Evolutionary conservation across 345 rosid species (phyloP), one percentile per base, ranked within the genome.

Genomic region (Barbarea vulgaris): DNA sequence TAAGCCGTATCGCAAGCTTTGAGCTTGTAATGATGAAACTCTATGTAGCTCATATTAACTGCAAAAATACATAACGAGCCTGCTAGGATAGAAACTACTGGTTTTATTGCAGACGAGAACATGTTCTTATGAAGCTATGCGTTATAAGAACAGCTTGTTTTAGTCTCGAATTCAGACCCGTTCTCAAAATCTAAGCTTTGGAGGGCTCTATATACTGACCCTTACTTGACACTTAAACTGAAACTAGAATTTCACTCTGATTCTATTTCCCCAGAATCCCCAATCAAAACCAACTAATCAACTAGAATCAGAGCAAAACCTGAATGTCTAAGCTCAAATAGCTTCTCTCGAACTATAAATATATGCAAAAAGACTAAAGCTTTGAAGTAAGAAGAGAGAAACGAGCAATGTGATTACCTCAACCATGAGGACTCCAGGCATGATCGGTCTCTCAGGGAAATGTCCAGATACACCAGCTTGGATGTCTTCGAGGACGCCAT

Each of bases 371-470:
- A 34, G 37, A 22, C 7, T 25, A 13, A 72, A 61, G 2, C 15
- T 61, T 73, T n/a, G 17, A 36, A 28, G 55, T 19, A 24, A 33
- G 37, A 55, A 46, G 50, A 22, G 48, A 50, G 4, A 54, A 42
- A 18, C 21, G 28, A 10, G 53, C 9, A 48, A 66, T 28, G 79
- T 0, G 22, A 72, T 81, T 74, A 92, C 98, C 98, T 93, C 99
- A 80, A 96, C 86, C 98, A 93, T 96, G 82, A 96, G 98, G 53
- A 96, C 99, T 55, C 98, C 98, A 64, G 99, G 99, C 99, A 96
- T 93, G 1, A 96, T 96, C 2, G 99, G 99, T 68, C 99, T 87
- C 80, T 89, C 97, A 57, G 99, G 99, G 58, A 96, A 96, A 83
- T 96, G 99, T 1, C 99, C 99, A 64, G 99, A n/a, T n/a, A n/a